Base-by-base conservation (phyloP, 2,329 filamentous ascomycete species). In the Trichophyton mentagrophytes region DNA sequence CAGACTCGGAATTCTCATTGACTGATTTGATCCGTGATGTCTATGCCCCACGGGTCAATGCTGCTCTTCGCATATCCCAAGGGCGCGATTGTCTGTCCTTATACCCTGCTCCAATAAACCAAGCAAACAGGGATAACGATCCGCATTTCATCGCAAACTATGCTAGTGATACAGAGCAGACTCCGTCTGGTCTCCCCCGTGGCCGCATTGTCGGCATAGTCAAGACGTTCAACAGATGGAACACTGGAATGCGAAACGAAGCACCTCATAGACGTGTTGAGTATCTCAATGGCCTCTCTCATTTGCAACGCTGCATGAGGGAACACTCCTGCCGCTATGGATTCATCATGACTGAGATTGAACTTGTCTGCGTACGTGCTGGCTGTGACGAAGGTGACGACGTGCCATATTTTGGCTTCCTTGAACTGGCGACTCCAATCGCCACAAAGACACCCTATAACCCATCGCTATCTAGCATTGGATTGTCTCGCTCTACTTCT, bases 261-360 rank as follows among this genome's bases (percentile, higher is more conserved):
- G 85, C 85, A 51, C 89, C 91, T 65, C 83, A 90, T 73, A 88
- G 90, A 75, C 87, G 88, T 62, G 89, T 96, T 61, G 85, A 92
- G 74, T 96, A 96, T 77, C 85, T 96, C 20, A 86, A 88, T 58
- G 89, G 89, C 1, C 83, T 97, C 3, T 82, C 90, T 0, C 89
- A 95, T 67, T 79, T 96, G 51, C 92, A 97, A 74, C 84, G 89
- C 70, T 85, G 86, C 69, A 96, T 96, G 90, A 90, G 92, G 72
- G 90, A 95, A 76, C 89, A 96, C 76, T 85, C 86, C 66, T 95
- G 89, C 71, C 86, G 92, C 62, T 97, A 96, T 73, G 92, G 92
- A 60, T 97, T 96, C 79, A 92, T 97, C 73, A 85, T 96, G 70
- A 96, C 90, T 0, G 92, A 96, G 76, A 96, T 96, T 67, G 92